Evolutionary conservation across 805 yeast species (phyloP).

Genomic region (Candida awuae): DNA sequence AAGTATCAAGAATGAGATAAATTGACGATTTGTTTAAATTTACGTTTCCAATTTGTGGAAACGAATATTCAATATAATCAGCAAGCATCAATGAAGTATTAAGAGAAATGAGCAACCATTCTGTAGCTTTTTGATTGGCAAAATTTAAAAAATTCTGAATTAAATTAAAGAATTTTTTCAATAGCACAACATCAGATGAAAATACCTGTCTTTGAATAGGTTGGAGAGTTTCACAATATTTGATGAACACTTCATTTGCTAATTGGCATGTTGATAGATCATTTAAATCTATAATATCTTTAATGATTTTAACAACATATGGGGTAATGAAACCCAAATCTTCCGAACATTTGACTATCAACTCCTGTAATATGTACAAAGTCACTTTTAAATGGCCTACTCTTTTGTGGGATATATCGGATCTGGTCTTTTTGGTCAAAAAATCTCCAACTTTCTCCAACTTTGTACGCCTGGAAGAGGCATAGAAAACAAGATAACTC

Average conservation of each 20-base stretch:
- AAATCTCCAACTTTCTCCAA: slow-evolving; percentile 77
- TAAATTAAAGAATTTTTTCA: slow-evolving; percentile 32
- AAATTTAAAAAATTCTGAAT: slow-evolving; percentile 19
- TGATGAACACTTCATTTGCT: slow-evolving; percentile 29
- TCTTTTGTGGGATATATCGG: slow-evolving; percentile 54
- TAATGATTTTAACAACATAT: slow-evolving; percentile 55
- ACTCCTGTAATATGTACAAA: slow-evolving; percentile 54
- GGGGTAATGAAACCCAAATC: slow-evolving; percentile 78
- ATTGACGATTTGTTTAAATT: slow-evolving; percentile 27
- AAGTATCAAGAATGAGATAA: slow-evolving; percentile 32
- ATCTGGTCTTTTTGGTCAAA: slow-evolving; percentile 49
- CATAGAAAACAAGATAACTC: slow-evolving; percentile 80
- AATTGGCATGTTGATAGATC: slow-evolving; percentile 57
- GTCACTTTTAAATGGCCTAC: slow-evolving; percentile 83
- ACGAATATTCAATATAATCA: slow-evolving; percentile 18
- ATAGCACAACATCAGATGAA: slow-evolving; percentile 38
- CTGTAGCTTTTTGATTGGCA: slow-evolving; percentile 23
- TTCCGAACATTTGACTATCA: slow-evolving; percentile 70
- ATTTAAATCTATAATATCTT: slow-evolving; percentile 39
- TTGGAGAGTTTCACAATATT: slow-evolving; percentile 22
- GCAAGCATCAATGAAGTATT: slow-evolving; percentile 34
- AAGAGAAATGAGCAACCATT: slow-evolving; percentile 40
- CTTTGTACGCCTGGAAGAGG: slow-evolving; percentile 81
- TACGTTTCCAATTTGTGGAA: slow-evolving; percentile 12
- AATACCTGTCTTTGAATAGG: slow-evolving; percentile 27